Conservation (phyloP, 2,329 filamentous ascomycete species). For the Paraphaeosphaeria minitans region DNA sequence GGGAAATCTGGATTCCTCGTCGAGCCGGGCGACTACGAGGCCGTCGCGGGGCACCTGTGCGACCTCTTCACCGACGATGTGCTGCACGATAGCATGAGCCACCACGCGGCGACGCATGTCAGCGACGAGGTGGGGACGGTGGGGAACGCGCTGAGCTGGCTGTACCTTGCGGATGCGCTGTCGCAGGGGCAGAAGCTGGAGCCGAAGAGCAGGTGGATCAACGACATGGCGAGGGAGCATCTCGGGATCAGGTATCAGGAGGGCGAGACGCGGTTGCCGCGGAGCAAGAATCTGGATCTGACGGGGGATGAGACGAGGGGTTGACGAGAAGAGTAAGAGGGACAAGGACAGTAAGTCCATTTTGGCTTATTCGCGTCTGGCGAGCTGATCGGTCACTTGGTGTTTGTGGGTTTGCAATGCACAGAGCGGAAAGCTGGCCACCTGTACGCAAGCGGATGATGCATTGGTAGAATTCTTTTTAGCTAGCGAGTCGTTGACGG, state of each 20-base stretch:
- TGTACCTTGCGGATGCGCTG: conserved; percentile 75
- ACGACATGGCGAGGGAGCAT: conserved; percentile 72
- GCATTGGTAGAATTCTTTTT: not conserved
- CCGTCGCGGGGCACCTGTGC: conserved; percentile 70
- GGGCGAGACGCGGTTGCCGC: conserved; percentile 66
- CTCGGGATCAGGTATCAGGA: conserved; percentile 64
- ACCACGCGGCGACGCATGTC: conserved; percentile 68
- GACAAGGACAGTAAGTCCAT: not conserved
- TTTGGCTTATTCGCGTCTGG: not conserved
- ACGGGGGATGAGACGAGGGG: not conserved
- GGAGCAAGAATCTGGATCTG: conserved; percentile 27
- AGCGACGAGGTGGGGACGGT: conserved; percentile 84
- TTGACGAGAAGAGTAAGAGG: not conserved
- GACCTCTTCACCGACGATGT: conserved; percentile 68
- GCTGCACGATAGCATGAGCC: conserved; percentile 70
- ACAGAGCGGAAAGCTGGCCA: not conserved
- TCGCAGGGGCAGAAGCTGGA: conserved; percentile 61
- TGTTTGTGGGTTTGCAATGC: not conserved
- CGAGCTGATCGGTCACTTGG: not conserved
- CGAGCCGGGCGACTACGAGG: conserved; percentile 69
- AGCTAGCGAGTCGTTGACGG: not conserved
- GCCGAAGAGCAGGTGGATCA: conserved; percentile 71
- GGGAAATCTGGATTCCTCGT: conserved; percentile 76
- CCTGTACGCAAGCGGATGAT: not conserved
- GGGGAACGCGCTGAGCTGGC: conserved; percentile 76